Conservation (phyloP, 2,329 filamentous ascomycete genomes). For the Hymenoscyphus linearis region DNA sequence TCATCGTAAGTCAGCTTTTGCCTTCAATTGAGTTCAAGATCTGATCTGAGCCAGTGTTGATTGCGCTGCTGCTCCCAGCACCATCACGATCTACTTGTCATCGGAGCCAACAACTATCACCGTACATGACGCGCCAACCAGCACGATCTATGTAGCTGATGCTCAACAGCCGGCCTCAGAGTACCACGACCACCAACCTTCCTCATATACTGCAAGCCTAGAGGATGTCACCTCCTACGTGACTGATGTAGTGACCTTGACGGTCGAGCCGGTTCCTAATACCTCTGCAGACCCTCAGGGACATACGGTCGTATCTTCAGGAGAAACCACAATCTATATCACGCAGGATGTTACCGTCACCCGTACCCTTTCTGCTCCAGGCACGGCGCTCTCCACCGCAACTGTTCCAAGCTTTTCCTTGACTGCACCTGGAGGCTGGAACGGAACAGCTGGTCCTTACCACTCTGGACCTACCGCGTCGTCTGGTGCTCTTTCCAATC, state of each 20-base stretch:
- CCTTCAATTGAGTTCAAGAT: background rate
- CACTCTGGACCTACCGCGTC: background rate
- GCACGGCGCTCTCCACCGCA: background rate
- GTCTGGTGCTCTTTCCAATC: background rate
- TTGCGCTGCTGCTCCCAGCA: background rate
- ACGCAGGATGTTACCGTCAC: constrained; percentile 16
- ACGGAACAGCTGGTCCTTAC: constrained; percentile 2
- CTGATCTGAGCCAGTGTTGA: constrained; percentile 12
- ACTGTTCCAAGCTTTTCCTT: constrained; percentile 12
- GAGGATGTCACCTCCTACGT: constrained; percentile 17
- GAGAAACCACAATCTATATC: constrained; percentile 9
- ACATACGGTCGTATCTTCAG: constrained; percentile 15
- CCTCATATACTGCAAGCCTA: constrained; percentile 1
- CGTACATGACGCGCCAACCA: constrained; percentile 11
- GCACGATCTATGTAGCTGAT: constrained; percentile 12
- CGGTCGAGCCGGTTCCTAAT: constrained; percentile 17
- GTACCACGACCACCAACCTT: background rate
- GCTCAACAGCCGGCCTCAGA: background rate
- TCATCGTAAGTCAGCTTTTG: constrained; percentile 16
- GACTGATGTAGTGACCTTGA: constrained; percentile 20
- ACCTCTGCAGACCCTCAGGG: background rate
- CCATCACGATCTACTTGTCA: constrained; percentile 21
- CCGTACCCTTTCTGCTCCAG: constrained; percentile 7
- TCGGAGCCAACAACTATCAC: constrained; percentile 15
- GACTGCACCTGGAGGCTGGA: constrained; percentile 20